Percentiles rank a stretch among this genome's conserved stretches.
These are phyloP conservation scores for Buddleja alternifolia DNA, from an alignment of 257 asterid species.

Conservation along the genomic window DNA sequence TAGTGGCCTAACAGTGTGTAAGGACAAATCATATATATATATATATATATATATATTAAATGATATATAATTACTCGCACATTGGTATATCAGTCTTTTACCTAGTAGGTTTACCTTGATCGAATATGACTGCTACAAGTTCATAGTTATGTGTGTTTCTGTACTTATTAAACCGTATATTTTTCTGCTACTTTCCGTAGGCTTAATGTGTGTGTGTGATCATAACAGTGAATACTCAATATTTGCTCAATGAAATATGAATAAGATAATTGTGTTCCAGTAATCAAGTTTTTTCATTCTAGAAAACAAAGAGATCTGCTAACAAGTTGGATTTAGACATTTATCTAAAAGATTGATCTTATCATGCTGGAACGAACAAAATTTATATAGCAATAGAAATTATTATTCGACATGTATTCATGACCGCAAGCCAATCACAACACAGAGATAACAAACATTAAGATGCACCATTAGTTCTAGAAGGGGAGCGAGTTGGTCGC, in stretches of 20 bases:
- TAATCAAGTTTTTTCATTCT: not conserved
- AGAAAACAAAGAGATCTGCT: not conserved
- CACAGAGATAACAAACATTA: not conserved
- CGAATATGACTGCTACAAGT: not conserved
- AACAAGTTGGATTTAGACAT: not conserved
- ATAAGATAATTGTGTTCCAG: not conserved
- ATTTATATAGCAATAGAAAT: not conserved
- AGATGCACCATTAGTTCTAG: not conserved
- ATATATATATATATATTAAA: too few species aligned
- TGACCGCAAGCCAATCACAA: conserved; percentile 6
- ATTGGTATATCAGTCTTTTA: not conserved
- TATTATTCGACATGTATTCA: not conserved
- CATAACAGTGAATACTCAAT: not conserved
- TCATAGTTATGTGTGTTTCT: not conserved
- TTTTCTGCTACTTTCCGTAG: not conserved
- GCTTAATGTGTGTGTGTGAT: not conserved
- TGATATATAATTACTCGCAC: not conserved
- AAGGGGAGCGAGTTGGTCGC: conserved; percentile 18
- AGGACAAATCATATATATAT: conserved; percentile 9
- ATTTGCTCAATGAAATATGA: not conserved
- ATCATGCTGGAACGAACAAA: conserved; percentile 1
- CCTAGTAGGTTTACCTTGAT: not conserved
- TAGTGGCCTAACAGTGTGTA: not conserved
- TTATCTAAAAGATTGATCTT: not conserved
- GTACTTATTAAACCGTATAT: not conserved